phyloP scores from a whole-genome alignment of 805 yeast genomes.

The Yamadazyma nakazawae region DNA sequence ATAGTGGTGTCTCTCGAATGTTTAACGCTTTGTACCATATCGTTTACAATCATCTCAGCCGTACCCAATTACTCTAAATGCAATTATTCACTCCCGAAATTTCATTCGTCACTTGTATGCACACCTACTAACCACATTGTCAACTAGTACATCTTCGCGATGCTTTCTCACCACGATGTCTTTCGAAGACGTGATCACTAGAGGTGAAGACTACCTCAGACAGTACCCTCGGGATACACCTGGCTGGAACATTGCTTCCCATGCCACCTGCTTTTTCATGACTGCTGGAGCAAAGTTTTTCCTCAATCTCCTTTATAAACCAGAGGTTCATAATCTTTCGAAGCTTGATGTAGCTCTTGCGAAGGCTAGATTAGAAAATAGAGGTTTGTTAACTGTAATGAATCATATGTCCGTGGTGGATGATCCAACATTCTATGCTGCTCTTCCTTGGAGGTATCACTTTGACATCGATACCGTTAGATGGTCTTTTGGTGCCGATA shows the following conservation, averaged over 20 bases:
- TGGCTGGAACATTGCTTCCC: constrained; percentile 68
- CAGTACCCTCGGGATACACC: constrained; percentile 57
- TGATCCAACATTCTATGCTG: constrained; percentile 89
- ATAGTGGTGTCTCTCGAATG: no score
- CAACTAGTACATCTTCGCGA: not conserved
- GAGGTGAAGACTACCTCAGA: constrained; percentile 70
- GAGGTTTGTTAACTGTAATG: constrained; percentile 83
- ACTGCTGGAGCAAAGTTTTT: constrained; percentile 63
- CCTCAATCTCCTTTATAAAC: constrained; percentile 59
- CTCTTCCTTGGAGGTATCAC: constrained; percentile 69
- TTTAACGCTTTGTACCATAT: no score
- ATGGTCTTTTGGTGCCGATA: constrained; percentile 94
- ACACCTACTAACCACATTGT: not conserved
- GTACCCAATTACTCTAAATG: not conserved
- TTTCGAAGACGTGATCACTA: constrained; percentile 57
- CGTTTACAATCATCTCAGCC: no score
- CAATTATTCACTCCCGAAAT: not conserved
- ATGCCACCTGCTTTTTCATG: constrained; percentile 63
- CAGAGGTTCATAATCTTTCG: constrained; percentile 58
- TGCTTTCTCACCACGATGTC: constrained; percentile 48
- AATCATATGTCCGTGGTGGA: constrained; percentile 91
- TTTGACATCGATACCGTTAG: constrained; percentile 63
- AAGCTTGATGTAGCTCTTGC: constrained; percentile 61
- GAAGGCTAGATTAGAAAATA: constrained; percentile 60
- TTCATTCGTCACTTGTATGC: not conserved